phyloP scores from a whole-genome alignment of 169 alveolate genomes.

The Cryptosporidium ubiquitum region DNA sequence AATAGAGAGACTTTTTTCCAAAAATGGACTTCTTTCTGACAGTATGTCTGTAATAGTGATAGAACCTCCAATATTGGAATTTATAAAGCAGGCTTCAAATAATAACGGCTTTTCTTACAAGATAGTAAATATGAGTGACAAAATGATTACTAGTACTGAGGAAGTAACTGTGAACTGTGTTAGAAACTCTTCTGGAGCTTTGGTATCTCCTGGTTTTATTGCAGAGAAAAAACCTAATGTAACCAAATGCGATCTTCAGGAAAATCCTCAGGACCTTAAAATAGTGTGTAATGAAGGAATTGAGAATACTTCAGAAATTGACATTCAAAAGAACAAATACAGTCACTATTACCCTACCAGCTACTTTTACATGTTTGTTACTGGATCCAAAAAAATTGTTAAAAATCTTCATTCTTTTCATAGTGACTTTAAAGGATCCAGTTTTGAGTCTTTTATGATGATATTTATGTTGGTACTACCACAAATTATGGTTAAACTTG shows the following conservation, averaged over 20 bases:
- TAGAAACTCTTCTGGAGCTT: background rate
- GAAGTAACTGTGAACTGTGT: background rate
- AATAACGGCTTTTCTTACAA: conserved; percentile 11
- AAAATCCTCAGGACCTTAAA: too few relatives aligned
- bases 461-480: conserved; percentile 12
- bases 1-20: conserved; percentile 29
- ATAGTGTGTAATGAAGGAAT: background rate
- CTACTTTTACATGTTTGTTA: conserved; percentile 30
- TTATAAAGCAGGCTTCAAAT: background rate
- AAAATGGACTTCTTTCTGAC: conserved; percentile 4
- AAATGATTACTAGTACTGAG: conserved; percentile 13
- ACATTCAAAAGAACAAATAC: conserved; percentile 22
- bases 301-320: background rate
- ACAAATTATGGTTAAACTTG: conserved; percentile 10
- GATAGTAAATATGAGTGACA: background rate
- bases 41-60: conserved; percentile 33
- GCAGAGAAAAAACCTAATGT: too few relatives aligned
- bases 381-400: conserved; percentile 24
- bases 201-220: background rate
- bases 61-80: conserved; percentile 61
- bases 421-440: background rate
- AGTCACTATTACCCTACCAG: conserved; percentile 34
- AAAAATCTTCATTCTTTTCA: background rate
- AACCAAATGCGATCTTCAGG: background rate
- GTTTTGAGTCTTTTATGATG: conserved; percentile 3